Base-by-base conservation (phyloP, 805 yeast genomes). In the Wickerhamomyces alni region DNA sequence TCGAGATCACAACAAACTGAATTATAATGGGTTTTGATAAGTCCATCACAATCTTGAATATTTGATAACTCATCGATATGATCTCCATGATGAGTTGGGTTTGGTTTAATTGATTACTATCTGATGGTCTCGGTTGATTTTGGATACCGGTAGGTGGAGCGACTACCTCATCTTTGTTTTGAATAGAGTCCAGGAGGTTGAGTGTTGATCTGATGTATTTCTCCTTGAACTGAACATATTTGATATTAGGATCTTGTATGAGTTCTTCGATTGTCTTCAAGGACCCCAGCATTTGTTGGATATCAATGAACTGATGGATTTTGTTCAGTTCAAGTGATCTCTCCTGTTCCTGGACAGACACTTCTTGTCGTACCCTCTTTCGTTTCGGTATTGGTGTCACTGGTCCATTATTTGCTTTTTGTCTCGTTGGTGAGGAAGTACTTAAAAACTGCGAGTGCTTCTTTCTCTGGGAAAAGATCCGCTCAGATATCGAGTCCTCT, bases 161-260 rank as follows among this genome's bases (percentile, higher is more conserved):
- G n/a, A n/a, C n/a, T n/a, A n/a, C n/a, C n/a, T n/a, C n/a, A n/a
- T n/a, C n/a, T n/a, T 32, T 27, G 28, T 37, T 19, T 2, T 33
- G 19, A 1, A 38, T 29, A 3, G 37, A 34, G n/a, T 33, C 27
- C 2, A 38, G 6, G n/a, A 38, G 18, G 3, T 24, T 27, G 11
- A 29, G 8, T 12, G 33, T 38, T 22, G 41, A 38, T 4, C 19
- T 18, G 13, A 33, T 29, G 27, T 38, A 38, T 4, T 16, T 21
- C 10, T 29, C 17, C 26, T 33, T 38, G 16, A 38, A 38, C 2
- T 21, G 17, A 8, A 21, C 19, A 24, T 29, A 38, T 8, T 38
- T 21, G n/a, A 38, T 17, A 24, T 30, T 24, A 1, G 32, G 28
- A 13, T 38, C 34, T 3, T 25, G 17, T 2, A 38, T 29, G 9